Percentiles rank a stretch among this genome's conserved stretches.
Evolutionary conservation across 306 rosid genomes (phyloP).

Genomic region (Aeschynomene evenia): DNA sequence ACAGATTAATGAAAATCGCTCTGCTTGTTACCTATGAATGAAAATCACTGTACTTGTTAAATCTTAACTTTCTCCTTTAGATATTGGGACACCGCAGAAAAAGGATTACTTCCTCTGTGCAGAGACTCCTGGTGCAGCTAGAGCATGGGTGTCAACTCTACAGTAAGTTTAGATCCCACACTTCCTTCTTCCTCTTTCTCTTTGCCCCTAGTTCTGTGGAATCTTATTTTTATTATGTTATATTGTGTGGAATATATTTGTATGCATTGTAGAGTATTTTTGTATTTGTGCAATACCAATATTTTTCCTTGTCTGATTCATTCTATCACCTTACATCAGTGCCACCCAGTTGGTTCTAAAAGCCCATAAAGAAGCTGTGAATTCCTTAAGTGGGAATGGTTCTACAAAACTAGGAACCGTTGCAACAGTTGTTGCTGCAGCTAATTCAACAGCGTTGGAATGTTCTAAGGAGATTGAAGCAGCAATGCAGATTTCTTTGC

Average conservation of each 20-base stretch:
- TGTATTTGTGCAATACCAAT: constrained; percentile 1
- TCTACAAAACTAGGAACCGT: constrained; percentile 92
- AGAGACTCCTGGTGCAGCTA: constrained; percentile 96
- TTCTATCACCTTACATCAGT: constrained; percentile 39
- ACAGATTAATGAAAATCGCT: neutral
- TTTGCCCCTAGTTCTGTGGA: neutral
- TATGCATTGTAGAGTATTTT: neutral
- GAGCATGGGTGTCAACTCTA: constrained; percentile 96
- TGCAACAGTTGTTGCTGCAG: constrained; percentile 97
- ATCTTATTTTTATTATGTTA: neutral
- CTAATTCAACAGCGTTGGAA: constrained; percentile 88
- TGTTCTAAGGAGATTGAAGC: constrained; percentile 93
- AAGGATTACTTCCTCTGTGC: constrained; percentile 97
- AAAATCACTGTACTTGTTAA: neutral
- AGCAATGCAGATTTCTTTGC: constrained; percentile 96
- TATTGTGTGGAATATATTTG: neutral
- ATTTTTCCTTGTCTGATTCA: constrained; percentile 27
- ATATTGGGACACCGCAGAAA: constrained; percentile 96
- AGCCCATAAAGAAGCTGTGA: constrained; percentile 98
- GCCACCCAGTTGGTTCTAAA: constrained; percentile 95
- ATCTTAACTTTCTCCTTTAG: constrained; percentile 57
- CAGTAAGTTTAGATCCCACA: constrained; percentile 59
- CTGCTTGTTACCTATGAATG: neutral
- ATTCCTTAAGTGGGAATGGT: constrained; percentile 91
- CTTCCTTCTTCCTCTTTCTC: neutral